Conservation (phyloP, 2,329 filamentous ascomycete species). For the Aspergillus sp. region DNA sequence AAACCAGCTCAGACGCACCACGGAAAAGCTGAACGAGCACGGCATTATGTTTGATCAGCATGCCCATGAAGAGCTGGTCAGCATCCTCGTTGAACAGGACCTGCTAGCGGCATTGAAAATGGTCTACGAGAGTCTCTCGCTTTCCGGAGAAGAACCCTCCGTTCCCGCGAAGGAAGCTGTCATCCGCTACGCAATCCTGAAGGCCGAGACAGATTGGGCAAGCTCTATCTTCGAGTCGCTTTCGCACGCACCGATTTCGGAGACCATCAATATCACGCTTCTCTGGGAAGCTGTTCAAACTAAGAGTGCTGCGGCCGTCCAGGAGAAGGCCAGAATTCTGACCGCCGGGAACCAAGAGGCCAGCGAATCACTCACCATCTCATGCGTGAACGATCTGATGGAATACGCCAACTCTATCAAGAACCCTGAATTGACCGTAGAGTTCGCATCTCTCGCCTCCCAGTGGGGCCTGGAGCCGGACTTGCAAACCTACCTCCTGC, state of each 20-base stretch:
- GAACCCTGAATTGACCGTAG: slow-evolving; percentile 71
- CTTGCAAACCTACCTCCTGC: slow-evolving; percentile 69
- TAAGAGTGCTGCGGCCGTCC: slow-evolving; percentile 70
- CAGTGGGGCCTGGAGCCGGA: slow-evolving; percentile 68
- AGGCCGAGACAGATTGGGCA: slow-evolving; percentile 63
- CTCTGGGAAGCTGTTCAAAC: slow-evolving; percentile 74
- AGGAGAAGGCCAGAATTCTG: slow-evolving; percentile 71
- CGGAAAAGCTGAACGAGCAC: slow-evolving; percentile 54
- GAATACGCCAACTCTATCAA: slow-evolving; percentile 69
- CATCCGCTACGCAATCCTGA: slow-evolving; percentile 63
- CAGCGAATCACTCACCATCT: slow-evolving; percentile 61
- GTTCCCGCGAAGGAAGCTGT: slow-evolving; percentile 55
- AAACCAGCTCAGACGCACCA: slow-evolving; percentile 60
- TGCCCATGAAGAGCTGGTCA: slow-evolving; percentile 56
- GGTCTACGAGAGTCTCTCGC: slow-evolving; percentile 65
- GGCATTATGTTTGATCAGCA: slow-evolving; percentile 51
- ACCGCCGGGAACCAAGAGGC: slow-evolving; percentile 48
- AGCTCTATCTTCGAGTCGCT: slow-evolving; percentile 58
- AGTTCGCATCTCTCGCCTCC: slow-evolving; percentile 67
- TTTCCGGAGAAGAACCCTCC: slow-evolving; percentile 44
- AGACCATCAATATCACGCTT: slow-evolving; percentile 71
- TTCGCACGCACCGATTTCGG: slow-evolving; percentile 50
- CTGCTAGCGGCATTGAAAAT: slow-evolving; percentile 62
- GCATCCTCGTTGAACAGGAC: slow-evolving; percentile 62
- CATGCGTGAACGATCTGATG: slow-evolving; percentile 76